A percentile compares a stretch with the other conserved stretches of the same genome.
These are phyloP conservation scores for Cladophialophora exuberans DNA, from an alignment of 2,329 filamentous ascomycete species.

Conservation along the genomic window DNA sequence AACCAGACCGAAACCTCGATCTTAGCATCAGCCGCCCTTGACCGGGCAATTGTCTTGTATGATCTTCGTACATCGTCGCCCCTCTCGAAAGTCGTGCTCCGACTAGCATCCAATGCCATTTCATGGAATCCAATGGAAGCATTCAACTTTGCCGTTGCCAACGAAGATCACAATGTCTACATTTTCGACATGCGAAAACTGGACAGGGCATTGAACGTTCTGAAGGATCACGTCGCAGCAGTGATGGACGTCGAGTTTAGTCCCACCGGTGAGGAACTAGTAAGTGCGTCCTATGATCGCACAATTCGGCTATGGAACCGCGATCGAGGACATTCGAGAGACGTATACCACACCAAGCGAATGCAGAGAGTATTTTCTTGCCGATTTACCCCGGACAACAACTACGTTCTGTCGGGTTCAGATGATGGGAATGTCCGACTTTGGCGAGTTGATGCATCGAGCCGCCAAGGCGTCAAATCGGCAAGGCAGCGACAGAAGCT, in stretches of 20 bases:
- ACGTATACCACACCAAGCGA: slow-evolving; percentile 95
- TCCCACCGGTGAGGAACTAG: slow-evolving; percentile 90
- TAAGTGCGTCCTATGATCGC: slow-evolving; percentile 85
- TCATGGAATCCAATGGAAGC: slow-evolving; percentile 97
- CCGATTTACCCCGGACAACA: slow-evolving; percentile 83
- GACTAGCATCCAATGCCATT: slow-evolving; percentile 79
- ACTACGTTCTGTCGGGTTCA: slow-evolving; percentile 85
- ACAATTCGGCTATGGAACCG: slow-evolving; percentile 85
- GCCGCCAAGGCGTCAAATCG: slow-evolving; percentile 82
- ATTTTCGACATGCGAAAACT: slow-evolving; percentile 95
- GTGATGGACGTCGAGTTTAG: slow-evolving; percentile 97
- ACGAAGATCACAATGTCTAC: slow-evolving; percentile 91
- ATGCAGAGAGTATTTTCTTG: slow-evolving; percentile 94
- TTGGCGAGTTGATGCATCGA: slow-evolving; percentile 86
- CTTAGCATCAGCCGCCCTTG: slow-evolving; percentile 80
- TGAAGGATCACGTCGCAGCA: slow-evolving; percentile 86
- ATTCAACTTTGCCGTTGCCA: slow-evolving; percentile 91
- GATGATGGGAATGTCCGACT: slow-evolving; percentile 91
- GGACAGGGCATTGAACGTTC: slow-evolving; percentile 81
- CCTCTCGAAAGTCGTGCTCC: slow-evolving; percentile 77
- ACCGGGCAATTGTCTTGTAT: slow-evolving; percentile 86
- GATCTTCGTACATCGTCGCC: slow-evolving; percentile 86
- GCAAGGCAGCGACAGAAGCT: slow-evolving; percentile 82
- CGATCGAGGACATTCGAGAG: slow-evolving; percentile 78
- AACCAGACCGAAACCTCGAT: slow-evolving; percentile 94